Conservation (phyloP, 768 basidiomycete genomes). For the Phlebiopsis gigantea region DNA sequence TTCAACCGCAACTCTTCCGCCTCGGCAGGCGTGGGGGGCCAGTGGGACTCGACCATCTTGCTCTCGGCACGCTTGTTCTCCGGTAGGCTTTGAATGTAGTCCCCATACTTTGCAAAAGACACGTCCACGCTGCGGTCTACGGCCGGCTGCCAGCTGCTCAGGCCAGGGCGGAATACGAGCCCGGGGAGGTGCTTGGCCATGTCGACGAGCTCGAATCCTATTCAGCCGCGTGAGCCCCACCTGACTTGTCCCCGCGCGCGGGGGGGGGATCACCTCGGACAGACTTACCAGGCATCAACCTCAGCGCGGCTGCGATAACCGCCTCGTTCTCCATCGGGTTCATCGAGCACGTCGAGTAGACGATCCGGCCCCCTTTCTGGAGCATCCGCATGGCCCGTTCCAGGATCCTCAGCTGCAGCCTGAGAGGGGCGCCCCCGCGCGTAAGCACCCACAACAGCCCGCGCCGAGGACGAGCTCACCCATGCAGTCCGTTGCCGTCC, state of each 20-base stretch:
- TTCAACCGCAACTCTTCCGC: slow-evolving; percentile 55
- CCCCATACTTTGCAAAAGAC: slow-evolving; percentile 55
- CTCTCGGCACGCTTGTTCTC: slow-evolving; percentile 44
- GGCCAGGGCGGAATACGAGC: slow-evolving; percentile 71
- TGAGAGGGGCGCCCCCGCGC: slow-evolving; percentile 25
- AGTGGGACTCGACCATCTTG: slow-evolving; percentile 69
- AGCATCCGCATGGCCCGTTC: slow-evolving; percentile 90
- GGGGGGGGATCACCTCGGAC: not conserved
- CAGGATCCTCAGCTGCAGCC: slow-evolving; percentile 89
- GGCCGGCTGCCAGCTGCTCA: slow-evolving; percentile 75
- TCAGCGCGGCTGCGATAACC: slow-evolving; percentile 82
- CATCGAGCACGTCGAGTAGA: slow-evolving; percentile 96
- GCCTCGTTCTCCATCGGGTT: slow-evolving; percentile 98
- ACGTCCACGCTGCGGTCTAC: slow-evolving; percentile 47
- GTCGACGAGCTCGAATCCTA: slow-evolving; percentile 77
- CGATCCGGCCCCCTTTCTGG: slow-evolving; percentile 80
- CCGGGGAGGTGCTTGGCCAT: slow-evolving; percentile 65
- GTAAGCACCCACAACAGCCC: not conserved
- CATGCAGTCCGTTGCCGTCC: slow-evolving; percentile 89
- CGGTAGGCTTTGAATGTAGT: slow-evolving; percentile 46
- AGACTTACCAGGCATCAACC: slow-evolving; percentile 56
- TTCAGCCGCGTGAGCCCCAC: not conserved
- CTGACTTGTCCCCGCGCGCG: too few relatives aligned
- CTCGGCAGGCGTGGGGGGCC: slow-evolving; percentile 67
- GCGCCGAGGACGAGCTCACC: slow-evolving; percentile 38